These are phyloP conservation scores for Talaromyces proteolyticus DNA, from an alignment of 495 filamentous ascomycete species.

Conservation along the genomic window DNA sequence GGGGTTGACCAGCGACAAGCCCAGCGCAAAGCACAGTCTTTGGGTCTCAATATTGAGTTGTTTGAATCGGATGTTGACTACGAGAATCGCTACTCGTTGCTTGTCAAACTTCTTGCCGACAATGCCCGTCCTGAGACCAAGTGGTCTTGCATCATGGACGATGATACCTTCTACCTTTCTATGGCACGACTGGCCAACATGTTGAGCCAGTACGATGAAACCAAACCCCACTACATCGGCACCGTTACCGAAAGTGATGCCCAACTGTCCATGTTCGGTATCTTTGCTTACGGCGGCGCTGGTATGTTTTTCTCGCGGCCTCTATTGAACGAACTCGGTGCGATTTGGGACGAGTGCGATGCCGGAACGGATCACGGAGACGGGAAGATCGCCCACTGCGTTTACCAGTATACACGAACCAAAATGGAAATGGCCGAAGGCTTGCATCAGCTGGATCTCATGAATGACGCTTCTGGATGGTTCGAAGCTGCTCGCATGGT, in stretches of 20 bases:
- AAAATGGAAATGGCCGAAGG: conserved; percentile 44
- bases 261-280: conserved; percentile 42
- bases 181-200: conserved; percentile 41
- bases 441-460: conserved; percentile 48
- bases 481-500: conserved; percentile 46
- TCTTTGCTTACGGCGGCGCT: conserved; percentile 55
- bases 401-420: conserved; percentile 43
- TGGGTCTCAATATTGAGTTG: conserved; percentile 47
- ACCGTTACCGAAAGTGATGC: conserved; percentile 48
- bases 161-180: conserved; percentile 63
- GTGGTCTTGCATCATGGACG: conserved; percentile 61
- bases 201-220: conserved; percentile 39
- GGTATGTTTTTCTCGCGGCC: conserved; percentile 54
- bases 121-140: conserved; percentile 39
- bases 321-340: conserved; percentile 31
- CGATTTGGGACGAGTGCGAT: conserved; percentile 29
- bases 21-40: conserved; percentile 28
- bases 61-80: conserved; percentile 42
- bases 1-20: conserved; percentile 27
- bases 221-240: conserved; percentile 46
- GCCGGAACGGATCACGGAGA: conserved; percentile 39
- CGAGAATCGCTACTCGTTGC: conserved; percentile 53
- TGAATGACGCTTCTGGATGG: conserved; percentile 45
- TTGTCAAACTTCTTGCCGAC: conserved; percentile 45
- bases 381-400: conserved; percentile 44